These are phyloP conservation scores for Polytrichum commune DNA, from an alignment of 225 moss, liverwort and hornwort genomes.

Conservation along the genomic window DNA sequence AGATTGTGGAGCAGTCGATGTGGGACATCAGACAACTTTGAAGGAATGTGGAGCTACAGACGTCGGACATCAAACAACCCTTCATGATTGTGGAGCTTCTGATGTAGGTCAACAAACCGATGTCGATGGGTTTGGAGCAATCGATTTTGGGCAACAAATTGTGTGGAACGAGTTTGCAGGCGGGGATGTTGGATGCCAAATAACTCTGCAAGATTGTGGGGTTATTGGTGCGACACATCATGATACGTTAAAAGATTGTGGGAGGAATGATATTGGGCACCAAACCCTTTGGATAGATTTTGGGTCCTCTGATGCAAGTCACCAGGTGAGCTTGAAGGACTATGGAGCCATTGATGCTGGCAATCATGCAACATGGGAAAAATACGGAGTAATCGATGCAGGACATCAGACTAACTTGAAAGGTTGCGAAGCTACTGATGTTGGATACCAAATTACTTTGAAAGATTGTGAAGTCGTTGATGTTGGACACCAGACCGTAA, in stretches of 20 bases:
- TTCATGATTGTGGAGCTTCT: neutral
- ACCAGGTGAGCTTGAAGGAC: slow-evolving; percentile 1
- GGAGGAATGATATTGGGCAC: slow-evolving; percentile 4
- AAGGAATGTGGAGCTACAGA: neutral
- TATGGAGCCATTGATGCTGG: neutral
- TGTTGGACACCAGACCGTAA: slow-evolving; percentile 5
- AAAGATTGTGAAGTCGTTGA: neutral
- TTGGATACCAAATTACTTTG: slow-evolving; percentile 8
- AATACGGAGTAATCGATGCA: neutral
- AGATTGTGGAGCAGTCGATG: neutral
- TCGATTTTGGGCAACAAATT: slow-evolving; percentile 1
- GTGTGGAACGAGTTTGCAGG: neutral
- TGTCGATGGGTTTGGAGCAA: neutral
- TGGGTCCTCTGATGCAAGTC: neutral
- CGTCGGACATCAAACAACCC: neutral
- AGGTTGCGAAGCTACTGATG: slow-evolving; percentile 3
- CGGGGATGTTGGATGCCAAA: slow-evolving; percentile 9
- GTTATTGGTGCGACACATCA: neutral
- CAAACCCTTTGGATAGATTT: slow-evolving; percentile 7
- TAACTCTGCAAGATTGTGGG: neutral
- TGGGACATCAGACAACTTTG: neutral
- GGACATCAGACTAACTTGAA: slow-evolving; percentile 4
- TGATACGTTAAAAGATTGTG: neutral
- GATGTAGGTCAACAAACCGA: neutral
- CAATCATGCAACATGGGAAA: neutral